Evolutionary conservation across 2,329 filamentous ascomycete species (phyloP).

Genomic region (Alternaria sp.): DNA sequence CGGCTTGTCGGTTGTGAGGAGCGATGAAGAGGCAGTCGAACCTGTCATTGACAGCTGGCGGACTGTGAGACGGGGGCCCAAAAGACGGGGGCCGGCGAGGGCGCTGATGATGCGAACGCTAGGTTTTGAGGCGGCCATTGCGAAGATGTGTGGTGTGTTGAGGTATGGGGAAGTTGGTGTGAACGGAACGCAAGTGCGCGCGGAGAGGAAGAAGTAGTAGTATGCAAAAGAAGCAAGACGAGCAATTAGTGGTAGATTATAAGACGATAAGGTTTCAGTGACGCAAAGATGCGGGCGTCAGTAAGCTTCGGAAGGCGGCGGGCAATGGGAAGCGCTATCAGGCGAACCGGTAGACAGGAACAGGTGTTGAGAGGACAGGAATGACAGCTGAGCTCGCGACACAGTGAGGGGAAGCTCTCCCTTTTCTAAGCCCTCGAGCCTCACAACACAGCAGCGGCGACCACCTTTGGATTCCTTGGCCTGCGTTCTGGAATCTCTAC

Average conservation of each 20-base stretch:
- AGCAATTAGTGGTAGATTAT: constrained; percentile 3
- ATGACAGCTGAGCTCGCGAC: constrained; percentile 4
- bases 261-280: constrained; percentile 5
- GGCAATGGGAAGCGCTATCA: constrained; percentile 3
- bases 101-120: constrained; percentile 36
- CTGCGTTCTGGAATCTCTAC: constrained; percentile 5
- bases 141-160: background rate
- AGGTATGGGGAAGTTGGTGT: background rate
- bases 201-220: background rate
- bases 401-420: constrained; percentile 21
- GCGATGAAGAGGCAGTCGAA: constrained; percentile 61
- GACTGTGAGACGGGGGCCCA: constrained; percentile 49
- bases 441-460: constrained; percentile 1
- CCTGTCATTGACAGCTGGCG: constrained; percentile 67
- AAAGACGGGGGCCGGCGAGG: constrained; percentile 51
- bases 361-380: constrained; percentile 6
- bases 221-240: background rate
- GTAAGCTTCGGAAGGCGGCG: constrained; percentile 7
- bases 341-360: background rate
- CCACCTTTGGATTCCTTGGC: constrained; percentile 5
- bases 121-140: constrained; percentile 18
- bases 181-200: background rate
- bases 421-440: constrained; percentile 16
- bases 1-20: constrained; percentile 58
- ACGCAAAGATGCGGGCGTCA: background rate